Evolutionary conservation across 441 rosid species (phyloP), one percentile per base, ranked within the genome.

Genomic region (Biscutella auriculata): DNA sequence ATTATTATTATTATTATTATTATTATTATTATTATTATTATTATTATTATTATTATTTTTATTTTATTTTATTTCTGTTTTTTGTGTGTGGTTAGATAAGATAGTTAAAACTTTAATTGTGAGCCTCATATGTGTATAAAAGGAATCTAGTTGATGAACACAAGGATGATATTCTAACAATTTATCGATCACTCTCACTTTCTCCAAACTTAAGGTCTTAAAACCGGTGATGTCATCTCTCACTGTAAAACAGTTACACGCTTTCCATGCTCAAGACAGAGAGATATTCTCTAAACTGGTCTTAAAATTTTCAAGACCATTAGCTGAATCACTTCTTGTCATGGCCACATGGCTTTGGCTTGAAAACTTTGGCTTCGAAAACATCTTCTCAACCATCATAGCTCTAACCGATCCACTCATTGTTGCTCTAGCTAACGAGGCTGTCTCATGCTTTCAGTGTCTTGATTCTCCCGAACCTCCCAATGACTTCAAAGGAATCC

Each of bases 261-360:
- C 69, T 17, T 86, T 53, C 51, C 80, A 81, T 43, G 26, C 67
- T 6, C 66, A 76, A 6, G 91, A 84, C 21, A 69, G 95, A 6
- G 68, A 60, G 12, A 14, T 80, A 0, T 87, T 87, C 66, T 36
- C 77, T 16, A 73, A 75, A 9, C 6, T 87, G 62, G 79, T 87
- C 2, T n/a, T 71, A 13, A 36, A 9, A 1, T 57, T 78, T 3
- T 13, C 29, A 53, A 62, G 81, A 44, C 40, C 75, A 0, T 80
- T 77, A 2, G 78, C 69, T 33, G 82, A 84, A 6, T 82, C 83
- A 53, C 53, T 87, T 3, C 66, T 84, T 0, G 65, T 81, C 47
- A 69, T 87, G 70, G 81, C 91, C 12, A 30, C 70, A 2, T 87
- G 89, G 92, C 56, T 87, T 17, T 84, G 89, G 92, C 77, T 87